phyloP scores from a whole-genome alignment of 306 rosid species.

The Citrullus mucosospermus region DNA sequence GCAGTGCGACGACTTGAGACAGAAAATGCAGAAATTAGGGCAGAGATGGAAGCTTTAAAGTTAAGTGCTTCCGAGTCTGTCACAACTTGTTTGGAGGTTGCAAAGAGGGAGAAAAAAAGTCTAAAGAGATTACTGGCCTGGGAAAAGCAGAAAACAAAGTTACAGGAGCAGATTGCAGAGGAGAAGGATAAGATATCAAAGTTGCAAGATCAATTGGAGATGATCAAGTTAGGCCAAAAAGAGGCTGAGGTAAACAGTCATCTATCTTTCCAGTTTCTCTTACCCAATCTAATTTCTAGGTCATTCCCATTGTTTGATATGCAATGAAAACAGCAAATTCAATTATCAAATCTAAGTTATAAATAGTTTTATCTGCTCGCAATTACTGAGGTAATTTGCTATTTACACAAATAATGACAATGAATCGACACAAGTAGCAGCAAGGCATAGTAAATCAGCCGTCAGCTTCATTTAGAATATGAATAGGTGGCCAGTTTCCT shows the following conservation, averaged over 20 bases:
- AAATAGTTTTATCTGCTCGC: background rate
- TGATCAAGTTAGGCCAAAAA: conserved; percentile 46
- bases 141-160: conserved; percentile 81
- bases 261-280: background rate
- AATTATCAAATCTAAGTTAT: background rate
- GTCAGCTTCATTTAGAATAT: background rate
- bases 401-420: background rate
- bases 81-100: conserved; percentile 64
- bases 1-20: conserved; percentile 73
- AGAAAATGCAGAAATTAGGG: conserved; percentile 89
- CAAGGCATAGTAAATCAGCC: background rate
- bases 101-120: conserved; percentile 79
- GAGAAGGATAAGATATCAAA: conserved; percentile 58
- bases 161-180: conserved; percentile 61
- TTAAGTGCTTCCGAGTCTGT: conserved; percentile 90
- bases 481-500: background rate
- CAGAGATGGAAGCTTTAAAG: conserved; percentile 98
- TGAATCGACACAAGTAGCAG: background rate
- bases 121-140: conserved; percentile 78
- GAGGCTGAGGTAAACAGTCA: conserved; percentile 56
- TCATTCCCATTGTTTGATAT: background rate
- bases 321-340: background rate
- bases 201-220: conserved; percentile 38
- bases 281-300: background rate
- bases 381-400: background rate